These are phyloP conservation scores for Ogataea hybrid DNA, from an alignment of 1,139 yeast species.

Conservation along the genomic window DNA sequence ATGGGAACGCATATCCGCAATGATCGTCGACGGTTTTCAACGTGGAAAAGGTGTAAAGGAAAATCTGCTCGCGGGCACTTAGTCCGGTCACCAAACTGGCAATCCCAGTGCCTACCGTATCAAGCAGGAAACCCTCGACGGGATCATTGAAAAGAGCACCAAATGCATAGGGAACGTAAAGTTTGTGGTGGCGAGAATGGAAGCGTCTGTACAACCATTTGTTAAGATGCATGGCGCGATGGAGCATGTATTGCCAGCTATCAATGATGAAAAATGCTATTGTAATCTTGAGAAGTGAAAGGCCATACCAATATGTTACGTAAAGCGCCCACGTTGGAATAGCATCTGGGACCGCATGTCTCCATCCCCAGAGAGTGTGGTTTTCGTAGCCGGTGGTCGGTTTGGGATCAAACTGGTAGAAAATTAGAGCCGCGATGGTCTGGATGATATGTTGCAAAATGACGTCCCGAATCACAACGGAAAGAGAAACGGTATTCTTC, in stretches of 20 bases:
- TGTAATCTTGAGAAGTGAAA: slow-evolving; percentile 51
- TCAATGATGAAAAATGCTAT: slow-evolving; percentile 77
- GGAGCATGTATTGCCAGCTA: slow-evolving; percentile 93
- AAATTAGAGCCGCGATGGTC: slow-evolving; percentile 59
- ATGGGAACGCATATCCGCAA: slow-evolving; percentile 92
- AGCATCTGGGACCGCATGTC: slow-evolving; percentile 45
- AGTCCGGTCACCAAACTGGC: slow-evolving; percentile 64
- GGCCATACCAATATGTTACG: slow-evolving; percentile 54
- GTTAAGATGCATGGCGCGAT: slow-evolving; percentile 84
- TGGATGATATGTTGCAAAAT: slow-evolving; percentile 81
- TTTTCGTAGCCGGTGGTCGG: slow-evolving; percentile 76
- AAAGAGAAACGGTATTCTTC: slow-evolving; percentile 70
- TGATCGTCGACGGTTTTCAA: slow-evolving; percentile 97
- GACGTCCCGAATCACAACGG: slow-evolving; percentile 78
- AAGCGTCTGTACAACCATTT: slow-evolving; percentile 70
- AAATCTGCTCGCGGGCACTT: slow-evolving; percentile 71
- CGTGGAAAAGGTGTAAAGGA: slow-evolving; percentile 83
- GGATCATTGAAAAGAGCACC: slow-evolving; percentile 96
- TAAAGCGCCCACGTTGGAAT: slow-evolving; percentile 48
- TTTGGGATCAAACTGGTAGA: slow-evolving; percentile 57
- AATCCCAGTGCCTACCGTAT: slow-evolving; percentile 88
- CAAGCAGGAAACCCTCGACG: slow-evolving; percentile 87
- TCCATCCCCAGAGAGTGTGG: slow-evolving; percentile 63
- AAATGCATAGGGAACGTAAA: slow-evolving; percentile 94
- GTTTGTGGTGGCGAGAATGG: slow-evolving; percentile 92